Conservation (phyloP, 2,329 filamentous ascomycete species). For the Fusarium equiseti region DNA sequence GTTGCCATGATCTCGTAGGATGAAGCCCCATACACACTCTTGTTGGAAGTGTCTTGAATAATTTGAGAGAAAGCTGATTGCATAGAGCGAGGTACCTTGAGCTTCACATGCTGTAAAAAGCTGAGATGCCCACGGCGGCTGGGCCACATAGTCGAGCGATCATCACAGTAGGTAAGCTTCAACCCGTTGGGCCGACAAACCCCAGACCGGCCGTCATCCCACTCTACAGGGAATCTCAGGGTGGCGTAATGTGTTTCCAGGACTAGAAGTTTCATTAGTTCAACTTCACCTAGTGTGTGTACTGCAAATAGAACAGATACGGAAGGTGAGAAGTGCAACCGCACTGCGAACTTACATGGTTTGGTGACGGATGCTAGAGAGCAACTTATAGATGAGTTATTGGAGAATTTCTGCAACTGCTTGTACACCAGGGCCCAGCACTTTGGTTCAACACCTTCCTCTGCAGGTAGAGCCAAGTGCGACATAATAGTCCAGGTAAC, state of each 20-base stretch:
- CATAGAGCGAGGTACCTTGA: conserved; percentile 33
- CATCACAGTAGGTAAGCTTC: conserved; percentile 38
- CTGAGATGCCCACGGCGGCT: conserved; percentile 29
- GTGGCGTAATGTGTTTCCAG: conserved; percentile 46
- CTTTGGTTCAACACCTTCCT: conserved; percentile 35
- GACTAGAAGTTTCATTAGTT: conserved; percentile 24
- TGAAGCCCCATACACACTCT: conserved; percentile 56
- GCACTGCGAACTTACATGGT: conserved; percentile 44
- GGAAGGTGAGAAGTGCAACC: not conserved
- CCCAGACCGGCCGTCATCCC: conserved; percentile 43
- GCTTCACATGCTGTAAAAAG: conserved; percentile 41
- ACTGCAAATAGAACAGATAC: not conserved
- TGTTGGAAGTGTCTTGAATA: conserved; percentile 31
- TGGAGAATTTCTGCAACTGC: conserved; percentile 37
- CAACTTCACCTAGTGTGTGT: not conserved
- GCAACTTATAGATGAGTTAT: conserved; percentile 32
- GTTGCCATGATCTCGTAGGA: conserved; percentile 68
- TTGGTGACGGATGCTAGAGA: conserved; percentile 49
- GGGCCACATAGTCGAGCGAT: conserved; percentile 33
- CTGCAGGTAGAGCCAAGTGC: conserved; percentile 46
- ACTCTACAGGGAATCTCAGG: conserved; percentile 47
- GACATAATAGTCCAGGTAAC: conserved; percentile 56
- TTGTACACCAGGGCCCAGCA: conserved; percentile 44
- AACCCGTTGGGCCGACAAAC: conserved; percentile 45
- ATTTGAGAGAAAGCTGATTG: conserved; percentile 33